These are phyloP conservation scores for Phytophthora multivora DNA, from an alignment of 352 stramenopile species.

Conservation along the genomic window DNA sequence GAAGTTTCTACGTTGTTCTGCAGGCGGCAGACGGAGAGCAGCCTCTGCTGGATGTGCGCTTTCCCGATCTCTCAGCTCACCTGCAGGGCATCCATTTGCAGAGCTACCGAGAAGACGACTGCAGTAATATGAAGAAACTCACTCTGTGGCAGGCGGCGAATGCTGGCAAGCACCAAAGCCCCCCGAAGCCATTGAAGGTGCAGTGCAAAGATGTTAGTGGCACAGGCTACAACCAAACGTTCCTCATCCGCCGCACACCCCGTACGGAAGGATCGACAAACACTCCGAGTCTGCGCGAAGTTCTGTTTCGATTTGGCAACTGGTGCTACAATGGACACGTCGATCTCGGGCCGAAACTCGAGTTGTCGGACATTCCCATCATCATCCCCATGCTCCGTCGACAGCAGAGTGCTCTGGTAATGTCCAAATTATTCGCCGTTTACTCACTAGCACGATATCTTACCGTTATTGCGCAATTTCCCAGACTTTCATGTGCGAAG, in stretches of 20 bases:
- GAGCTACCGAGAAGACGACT: conserved; percentile 78
- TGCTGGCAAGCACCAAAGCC: conserved; percentile 58
- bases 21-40: conserved; percentile 91
- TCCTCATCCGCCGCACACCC: conserved; percentile 77
- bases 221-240: conserved; percentile 84
- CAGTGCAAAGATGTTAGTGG: conserved; percentile 86
- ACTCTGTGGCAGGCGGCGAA: conserved; percentile 90
- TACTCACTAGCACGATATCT: not conserved
- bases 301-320: conserved; percentile 94
- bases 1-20: conserved; percentile 92
- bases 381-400: conserved; percentile 94
- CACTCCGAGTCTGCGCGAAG: conserved; percentile 77
- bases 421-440: not conserved
- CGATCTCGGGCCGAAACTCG: conserved; percentile 89
- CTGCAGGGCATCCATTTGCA: conserved; percentile 90
- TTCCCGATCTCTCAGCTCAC: conserved; percentile 90
- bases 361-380: conserved; percentile 91
- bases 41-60: conserved; percentile 93
- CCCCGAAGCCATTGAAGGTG: conserved; percentile 79
- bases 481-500: conserved; percentile 93
- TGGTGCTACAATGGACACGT: conserved; percentile 96
- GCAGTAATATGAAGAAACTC: conserved; percentile 91
- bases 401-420: conserved; percentile 91
- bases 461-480: conserved; percentile 2
- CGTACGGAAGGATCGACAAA: conserved; percentile 35